Evolutionary conservation across 768 basidiomycete species (phyloP).

Genomic region (Leucosporidium creatinivorum): DNA sequence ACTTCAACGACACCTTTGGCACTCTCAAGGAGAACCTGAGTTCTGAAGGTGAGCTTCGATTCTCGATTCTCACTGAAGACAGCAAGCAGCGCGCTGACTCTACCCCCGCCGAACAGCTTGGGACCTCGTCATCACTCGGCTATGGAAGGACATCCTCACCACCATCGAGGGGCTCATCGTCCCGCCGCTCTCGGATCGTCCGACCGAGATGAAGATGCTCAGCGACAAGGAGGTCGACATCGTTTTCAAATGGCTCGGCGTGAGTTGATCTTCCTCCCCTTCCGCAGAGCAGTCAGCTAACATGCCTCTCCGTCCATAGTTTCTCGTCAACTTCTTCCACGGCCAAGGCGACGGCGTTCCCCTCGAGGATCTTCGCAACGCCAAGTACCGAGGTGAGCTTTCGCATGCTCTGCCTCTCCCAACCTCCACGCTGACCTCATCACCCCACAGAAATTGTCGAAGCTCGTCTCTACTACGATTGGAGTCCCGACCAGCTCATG

Average conservation of each 20-base stretch:
- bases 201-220: conserved; percentile 84
- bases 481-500: conserved; percentile 53
- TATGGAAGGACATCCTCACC: conserved; percentile 91
- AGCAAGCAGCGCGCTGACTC: background rate
- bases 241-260: conserved; percentile 98
- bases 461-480: conserved; percentile 91
- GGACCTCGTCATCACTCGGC: conserved; percentile 77
- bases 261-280: conserved; percentile 39
- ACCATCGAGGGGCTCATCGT: conserved; percentile 82
- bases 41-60: conserved; percentile 60
- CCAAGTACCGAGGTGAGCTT: conserved; percentile 74
- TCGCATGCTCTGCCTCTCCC: background rate
- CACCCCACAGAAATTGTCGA: conserved; percentile 18
- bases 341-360: conserved; percentile 86
- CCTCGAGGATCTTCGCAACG: conserved; percentile 76
- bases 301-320: conserved; percentile 48
- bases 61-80: background rate
- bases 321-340: conserved; percentile 89
- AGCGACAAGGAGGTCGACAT: conserved; percentile 95
- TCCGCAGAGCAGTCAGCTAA: background rate
- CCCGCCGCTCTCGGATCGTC: conserved; percentile 74
- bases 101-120: conserved; percentile 23
- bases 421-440: background rate
- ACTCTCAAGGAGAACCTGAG: conserved; percentile 82
- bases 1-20: conserved; percentile 87